Conservation (phyloP, 768 basidiomycete species). For the Clathrus columnatus region DNA sequence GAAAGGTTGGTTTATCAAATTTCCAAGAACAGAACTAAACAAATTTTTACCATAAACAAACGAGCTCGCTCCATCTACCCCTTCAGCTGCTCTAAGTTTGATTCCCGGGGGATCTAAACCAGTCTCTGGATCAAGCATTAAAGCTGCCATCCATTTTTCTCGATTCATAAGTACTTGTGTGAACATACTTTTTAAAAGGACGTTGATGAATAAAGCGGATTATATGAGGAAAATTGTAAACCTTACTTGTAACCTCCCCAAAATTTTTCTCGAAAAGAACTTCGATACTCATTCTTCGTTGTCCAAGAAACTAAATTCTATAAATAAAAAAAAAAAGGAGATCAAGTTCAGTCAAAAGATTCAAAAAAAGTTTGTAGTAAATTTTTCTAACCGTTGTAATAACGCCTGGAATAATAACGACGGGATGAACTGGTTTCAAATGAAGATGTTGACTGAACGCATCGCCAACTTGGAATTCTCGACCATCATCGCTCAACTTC, state of each 20-base stretch:
- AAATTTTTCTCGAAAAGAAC: constrained; percentile 85
- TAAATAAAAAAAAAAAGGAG: constrained; percentile 33
- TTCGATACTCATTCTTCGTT: constrained; percentile 71
- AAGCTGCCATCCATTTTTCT: constrained; percentile 82
- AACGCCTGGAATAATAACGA: constrained; percentile 84
- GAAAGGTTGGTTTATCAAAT: constrained; percentile 14
- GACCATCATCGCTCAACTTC: constrained; percentile 72
- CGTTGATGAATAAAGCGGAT: constrained; percentile 8
- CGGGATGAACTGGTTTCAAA: constrained; percentile 62
- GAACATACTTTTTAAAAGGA: constrained; percentile 57
- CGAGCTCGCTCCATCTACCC: constrained; percentile 76
- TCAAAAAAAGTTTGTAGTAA: not conserved
- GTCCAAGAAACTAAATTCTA: constrained; percentile 79
- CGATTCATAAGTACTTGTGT: constrained; percentile 76
- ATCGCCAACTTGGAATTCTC: constrained; percentile 75
- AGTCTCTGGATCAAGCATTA: constrained; percentile 86
- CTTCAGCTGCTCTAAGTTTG: constrained; percentile 84
- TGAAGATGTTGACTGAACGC: constrained; percentile 54
- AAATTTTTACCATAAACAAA: constrained; percentile 49
- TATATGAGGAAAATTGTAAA: not conserved
- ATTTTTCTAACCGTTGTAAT: constrained; percentile 67
- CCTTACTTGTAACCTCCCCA: constrained; percentile 29
- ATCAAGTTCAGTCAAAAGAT: not conserved
- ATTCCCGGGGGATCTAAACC: constrained; percentile 81
- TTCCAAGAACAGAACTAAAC: constrained; percentile 8